A percentile compares a stretch with the other conserved stretches of the same genome.
Evolutionary conservation across 1,139 yeast genomes (phyloP).

Genomic region (Saccharomyces hybrid): DNA sequence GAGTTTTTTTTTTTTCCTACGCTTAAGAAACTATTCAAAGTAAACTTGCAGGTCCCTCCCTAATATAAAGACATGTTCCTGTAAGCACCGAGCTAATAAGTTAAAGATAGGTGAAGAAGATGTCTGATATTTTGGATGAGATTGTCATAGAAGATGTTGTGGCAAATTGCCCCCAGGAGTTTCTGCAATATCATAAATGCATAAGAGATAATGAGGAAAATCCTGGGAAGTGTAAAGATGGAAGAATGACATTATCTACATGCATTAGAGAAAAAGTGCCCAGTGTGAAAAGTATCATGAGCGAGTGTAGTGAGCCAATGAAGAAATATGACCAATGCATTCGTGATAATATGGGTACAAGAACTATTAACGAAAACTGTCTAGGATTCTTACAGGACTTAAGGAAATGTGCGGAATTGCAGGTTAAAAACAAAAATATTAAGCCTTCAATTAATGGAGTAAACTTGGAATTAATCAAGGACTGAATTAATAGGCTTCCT

Average conservation of each 20-base stretch:
- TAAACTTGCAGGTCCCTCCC: not conserved
- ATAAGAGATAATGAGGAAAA: slow-evolving; percentile 29
- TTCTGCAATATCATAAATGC: slow-evolving; percentile 32
- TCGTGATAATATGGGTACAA: slow-evolving; percentile 16
- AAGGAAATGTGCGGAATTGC: slow-evolving; percentile 18
- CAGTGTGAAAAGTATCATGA: slow-evolving; percentile 29
- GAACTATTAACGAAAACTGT: slow-evolving; percentile 22
- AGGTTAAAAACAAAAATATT: slow-evolving; percentile 12
- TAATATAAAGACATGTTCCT: not conserved
- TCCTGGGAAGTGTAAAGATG: slow-evolving; percentile 24
- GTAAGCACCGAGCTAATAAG: not conserved
- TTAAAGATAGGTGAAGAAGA: slow-evolving; percentile 2
- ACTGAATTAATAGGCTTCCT: not conserved
- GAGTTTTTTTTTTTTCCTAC: not conserved
- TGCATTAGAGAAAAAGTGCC: slow-evolving; percentile 31
- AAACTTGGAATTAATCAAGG: not conserved
- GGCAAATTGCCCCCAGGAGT: slow-evolving; percentile 31
- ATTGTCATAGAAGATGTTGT: slow-evolving; percentile 29
- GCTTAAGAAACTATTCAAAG: not conserved
- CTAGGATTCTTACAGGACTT: slow-evolving; percentile 13
- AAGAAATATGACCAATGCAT: slow-evolving; percentile 29
- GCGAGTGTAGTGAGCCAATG: slow-evolving; percentile 25
- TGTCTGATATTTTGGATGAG: slow-evolving; percentile 20
- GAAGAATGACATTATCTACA: slow-evolving; percentile 26
- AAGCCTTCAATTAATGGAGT: slow-evolving; percentile 15